These are phyloP conservation scores for Didymella keratinophila DNA, from an alignment of 2,329 filamentous ascomycete genomes.

Conservation along the genomic window DNA sequence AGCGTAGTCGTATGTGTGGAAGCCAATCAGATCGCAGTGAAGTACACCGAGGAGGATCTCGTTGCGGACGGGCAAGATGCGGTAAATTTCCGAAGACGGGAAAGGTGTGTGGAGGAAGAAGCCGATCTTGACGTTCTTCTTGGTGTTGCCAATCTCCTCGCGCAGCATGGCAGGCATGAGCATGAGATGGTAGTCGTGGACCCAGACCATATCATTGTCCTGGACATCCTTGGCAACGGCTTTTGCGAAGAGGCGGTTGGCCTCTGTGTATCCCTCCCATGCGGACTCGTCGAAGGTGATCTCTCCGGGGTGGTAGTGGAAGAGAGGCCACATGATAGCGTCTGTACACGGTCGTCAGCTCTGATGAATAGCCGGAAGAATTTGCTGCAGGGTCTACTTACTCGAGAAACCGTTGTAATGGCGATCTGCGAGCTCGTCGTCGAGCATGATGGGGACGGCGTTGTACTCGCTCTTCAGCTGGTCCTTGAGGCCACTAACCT, in stretches of 20 bases:
- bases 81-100: constrained; percentile 95
- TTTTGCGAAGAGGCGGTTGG: constrained; percentile 91
- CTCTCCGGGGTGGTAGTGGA: constrained; percentile 98
- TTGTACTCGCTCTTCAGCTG: constrained; percentile 86
- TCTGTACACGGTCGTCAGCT: constrained; percentile 57
- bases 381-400: constrained; percentile 55
- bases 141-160: constrained; percentile 79
- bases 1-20: constrained; percentile 99
- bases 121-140: constrained; percentile 94
- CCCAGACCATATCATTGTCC: constrained; percentile 95
- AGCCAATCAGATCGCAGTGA: constrained; percentile 93
- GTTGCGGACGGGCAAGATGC: constrained; percentile 91
- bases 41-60: constrained; percentile 86
- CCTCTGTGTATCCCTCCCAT: constrained; percentile 92
- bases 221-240: constrained; percentile 85
- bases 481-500: constrained; percentile 76
- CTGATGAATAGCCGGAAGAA: not conserved
- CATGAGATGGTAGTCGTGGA: constrained; percentile 99
- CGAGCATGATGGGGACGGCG: constrained; percentile 90
- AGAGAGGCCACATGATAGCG: constrained; percentile 96
- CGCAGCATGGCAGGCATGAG: constrained; percentile 94
- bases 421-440: constrained; percentile 89
- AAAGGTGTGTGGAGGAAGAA: constrained; percentile 99
- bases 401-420: constrained; percentile 99
- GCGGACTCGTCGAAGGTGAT: constrained; percentile 96